Evolutionary conservation across 129 eudicot genomes (phyloP).

Genomic region (Arctium minus): DNA sequence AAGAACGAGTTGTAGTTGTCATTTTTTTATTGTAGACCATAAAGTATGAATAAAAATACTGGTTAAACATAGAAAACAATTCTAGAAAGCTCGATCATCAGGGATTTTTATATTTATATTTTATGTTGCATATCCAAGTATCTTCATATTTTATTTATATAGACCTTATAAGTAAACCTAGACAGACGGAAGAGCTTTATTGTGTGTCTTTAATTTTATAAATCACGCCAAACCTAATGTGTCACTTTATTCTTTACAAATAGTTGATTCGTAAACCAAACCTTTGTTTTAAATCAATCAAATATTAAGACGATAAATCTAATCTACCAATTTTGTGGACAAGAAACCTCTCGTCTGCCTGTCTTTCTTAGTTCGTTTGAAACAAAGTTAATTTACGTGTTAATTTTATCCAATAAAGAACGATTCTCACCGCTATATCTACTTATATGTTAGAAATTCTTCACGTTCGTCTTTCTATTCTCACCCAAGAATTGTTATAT

Average conservation of each 20-base stretch:
- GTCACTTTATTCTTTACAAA: background rate
- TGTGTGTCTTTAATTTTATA: background rate
- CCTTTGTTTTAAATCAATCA: background rate
- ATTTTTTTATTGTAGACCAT: background rate
- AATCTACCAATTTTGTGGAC: conserved; percentile 3
- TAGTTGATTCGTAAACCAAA: background rate
- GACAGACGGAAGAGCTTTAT: background rate
- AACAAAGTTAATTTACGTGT: conserved; percentile 17
- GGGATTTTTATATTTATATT: background rate
- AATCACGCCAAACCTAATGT: background rate
- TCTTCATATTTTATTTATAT: background rate
- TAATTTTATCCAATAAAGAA: conserved; percentile 7
- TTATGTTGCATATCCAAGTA: background rate
- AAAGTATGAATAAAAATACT: background rate
- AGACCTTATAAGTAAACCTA: background rate
- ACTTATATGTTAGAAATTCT: background rate
- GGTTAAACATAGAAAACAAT: background rate
- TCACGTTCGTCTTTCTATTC: background rate
- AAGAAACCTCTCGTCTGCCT: background rate
- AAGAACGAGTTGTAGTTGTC: background rate
- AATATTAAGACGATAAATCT: background rate
- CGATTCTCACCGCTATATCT: background rate
- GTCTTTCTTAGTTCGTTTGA: conserved; percentile 11
- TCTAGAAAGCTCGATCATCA: background rate
- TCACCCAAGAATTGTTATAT: background rate